These are phyloP conservation scores for Arachnomyces sp. DNA, from an alignment of 2,329 filamentous ascomycete species.

Conservation along the genomic window DNA sequence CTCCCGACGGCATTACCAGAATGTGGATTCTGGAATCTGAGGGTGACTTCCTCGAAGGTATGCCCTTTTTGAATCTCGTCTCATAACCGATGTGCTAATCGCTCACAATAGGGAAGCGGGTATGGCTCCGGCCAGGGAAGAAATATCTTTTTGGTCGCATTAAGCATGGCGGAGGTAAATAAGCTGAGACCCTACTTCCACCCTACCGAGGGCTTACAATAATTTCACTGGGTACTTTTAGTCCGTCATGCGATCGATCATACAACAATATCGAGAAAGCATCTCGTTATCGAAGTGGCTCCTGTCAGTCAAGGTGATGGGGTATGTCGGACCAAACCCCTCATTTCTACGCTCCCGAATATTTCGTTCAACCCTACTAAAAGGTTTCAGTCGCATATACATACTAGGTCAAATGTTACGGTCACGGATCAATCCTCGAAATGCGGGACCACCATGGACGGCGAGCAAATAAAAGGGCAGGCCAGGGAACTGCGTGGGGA, in stretches of 20 bases:
- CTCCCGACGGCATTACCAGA: slow-evolving; percentile 22
- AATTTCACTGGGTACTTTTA: slow-evolving; percentile 22
- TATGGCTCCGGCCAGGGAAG: slow-evolving; percentile 82
- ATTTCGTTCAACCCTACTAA: slow-evolving; percentile 9
- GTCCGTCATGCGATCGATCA: slow-evolving; percentile 66
- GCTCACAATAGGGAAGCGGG: slow-evolving; percentile 51
- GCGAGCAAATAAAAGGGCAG: slow-evolving; percentile 58
- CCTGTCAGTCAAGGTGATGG: slow-evolving; percentile 59
- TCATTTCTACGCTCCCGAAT: neutral
- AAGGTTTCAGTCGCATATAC: slow-evolving; percentile 49
- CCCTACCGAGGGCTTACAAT: slow-evolving; percentile 13
- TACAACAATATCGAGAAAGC: slow-evolving; percentile 80
- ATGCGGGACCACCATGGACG: slow-evolving; percentile 73
- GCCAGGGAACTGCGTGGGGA: slow-evolving; percentile 50
- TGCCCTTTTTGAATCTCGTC: slow-evolving; percentile 37
- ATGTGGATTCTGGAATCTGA: slow-evolving; percentile 61
- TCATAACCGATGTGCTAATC: slow-evolving; percentile 24
- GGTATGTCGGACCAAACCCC: slow-evolving; percentile 39
- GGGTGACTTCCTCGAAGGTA: slow-evolving; percentile 40
- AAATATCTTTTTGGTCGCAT: slow-evolving; percentile 80
- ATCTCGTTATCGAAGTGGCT: slow-evolving; percentile 69
- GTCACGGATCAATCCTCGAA: slow-evolving; percentile 79
- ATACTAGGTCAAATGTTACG: slow-evolving; percentile 60
- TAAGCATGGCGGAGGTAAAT: slow-evolving; percentile 52
- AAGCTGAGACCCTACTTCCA: neutral